A percentile compares a stretch with the other conserved stretches of the same genome.
Evolutionary conservation across 495 filamentous ascomycete species (phyloP).

Genomic region (Gamarada debralockiae): DNA sequence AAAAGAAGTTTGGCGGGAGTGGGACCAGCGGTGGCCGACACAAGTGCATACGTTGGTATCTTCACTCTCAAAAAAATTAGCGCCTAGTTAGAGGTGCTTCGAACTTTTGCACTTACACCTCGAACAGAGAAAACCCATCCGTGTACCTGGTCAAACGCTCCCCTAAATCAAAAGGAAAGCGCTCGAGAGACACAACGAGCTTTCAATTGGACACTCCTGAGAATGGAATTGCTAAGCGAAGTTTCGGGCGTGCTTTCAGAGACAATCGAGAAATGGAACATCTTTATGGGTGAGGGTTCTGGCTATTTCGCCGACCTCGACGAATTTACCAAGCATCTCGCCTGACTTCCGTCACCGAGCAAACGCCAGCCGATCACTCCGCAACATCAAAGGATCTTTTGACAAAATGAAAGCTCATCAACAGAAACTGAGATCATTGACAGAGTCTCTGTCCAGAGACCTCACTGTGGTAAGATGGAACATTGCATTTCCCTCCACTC

Average conservation of each 20-base stretch:
- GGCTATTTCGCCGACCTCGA: slow-evolving; percentile 5
- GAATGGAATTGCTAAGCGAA: not conserved
- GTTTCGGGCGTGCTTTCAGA: not conserved
- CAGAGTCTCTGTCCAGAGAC: not conserved
- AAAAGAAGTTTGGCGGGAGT: not conserved
- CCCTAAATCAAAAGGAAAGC: not conserved
- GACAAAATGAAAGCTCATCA: not conserved
- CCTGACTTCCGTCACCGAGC: not conserved
- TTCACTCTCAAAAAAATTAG: not conserved
- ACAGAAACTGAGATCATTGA: not conserved
- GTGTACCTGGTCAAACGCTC: not conserved
- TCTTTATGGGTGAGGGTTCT: not conserved
- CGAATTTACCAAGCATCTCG: not conserved
- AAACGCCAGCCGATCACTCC: slow-evolving; percentile 1
- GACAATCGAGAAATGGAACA: not conserved
- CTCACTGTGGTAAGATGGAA: not conserved
- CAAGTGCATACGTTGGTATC: slow-evolving; percentile 5
- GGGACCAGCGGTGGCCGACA: not conserved
- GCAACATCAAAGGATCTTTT: not conserved
- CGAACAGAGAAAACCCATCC: not conserved
- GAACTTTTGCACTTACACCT: no score
- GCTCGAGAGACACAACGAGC: not conserved
- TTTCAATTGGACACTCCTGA: not conserved
- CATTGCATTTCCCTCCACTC: not conserved
- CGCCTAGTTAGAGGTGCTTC: not conserved